Evolutionary conservation across 1,284 basidiomycete genomes (phyloP), one percentile per base, ranked within the genome.

Genomic region (Melampsora abietis-canadensis): DNA sequence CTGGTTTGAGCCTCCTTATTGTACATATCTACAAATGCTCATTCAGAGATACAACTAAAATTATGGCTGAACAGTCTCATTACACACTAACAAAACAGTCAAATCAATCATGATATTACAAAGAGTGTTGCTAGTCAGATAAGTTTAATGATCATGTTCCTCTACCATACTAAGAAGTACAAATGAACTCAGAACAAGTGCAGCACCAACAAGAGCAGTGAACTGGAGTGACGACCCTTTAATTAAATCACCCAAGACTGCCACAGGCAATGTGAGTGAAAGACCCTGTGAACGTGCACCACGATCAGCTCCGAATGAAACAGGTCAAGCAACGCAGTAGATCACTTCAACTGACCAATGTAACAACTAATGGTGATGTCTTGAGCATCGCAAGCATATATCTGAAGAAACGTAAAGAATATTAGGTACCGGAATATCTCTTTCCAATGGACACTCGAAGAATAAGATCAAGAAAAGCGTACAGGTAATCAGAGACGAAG

Each of bases 251-350:
- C 92, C 92, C 21, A 90, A 72, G 51, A 94, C 88, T 1, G 92
- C 92, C 68, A 94, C 84, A 10, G 93, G 93, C 80, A 98, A 96
- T 0, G 96, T 98, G n/a, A 98, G 85, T 74, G 90, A 92, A 21
- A 98, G 85, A 19, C 96, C 95, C 76, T 98, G 85, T 0, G 95
- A 98, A 92, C 94, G 27, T 95, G 90, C 77, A 82, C 67, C 40
- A 40, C 8, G 37, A 72, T 19, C 8, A 47, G 61, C 5, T 30
- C n/a, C 30, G 30, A 14, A 40, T 63, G 24, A 59, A 17, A 59
- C 19, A 12, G 54, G 54, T 59, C 5, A 4, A 24, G 40, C 24
- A 24, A 24, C 17, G 31, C 17, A 62, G 59, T 15, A 7, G 31
- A 57, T 14, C 21, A 19, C 5, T 14, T 61, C 59, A 7, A 57